Evolutionary conservation across 805 yeast genomes (phyloP).

Genomic region (Ogataea wickerhamii): DNA sequence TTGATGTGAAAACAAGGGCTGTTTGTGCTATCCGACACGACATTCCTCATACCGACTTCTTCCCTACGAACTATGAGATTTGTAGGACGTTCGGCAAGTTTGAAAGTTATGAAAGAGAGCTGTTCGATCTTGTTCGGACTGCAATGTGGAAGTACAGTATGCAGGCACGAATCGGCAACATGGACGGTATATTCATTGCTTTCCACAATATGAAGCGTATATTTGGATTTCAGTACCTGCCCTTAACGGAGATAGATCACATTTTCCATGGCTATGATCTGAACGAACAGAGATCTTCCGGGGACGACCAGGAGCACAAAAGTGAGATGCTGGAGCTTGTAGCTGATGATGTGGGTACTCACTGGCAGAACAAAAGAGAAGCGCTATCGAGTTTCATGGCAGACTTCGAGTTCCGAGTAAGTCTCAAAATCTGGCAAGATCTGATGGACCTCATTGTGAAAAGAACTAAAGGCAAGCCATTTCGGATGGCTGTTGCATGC

Average conservation of each 20-base stretch:
- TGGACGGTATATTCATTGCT: slow-evolving; percentile 95
- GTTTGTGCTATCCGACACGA: slow-evolving; percentile 84
- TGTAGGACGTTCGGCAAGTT: slow-evolving; percentile 55
- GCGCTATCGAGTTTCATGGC: slow-evolving; percentile 50
- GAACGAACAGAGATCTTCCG: not conserved
- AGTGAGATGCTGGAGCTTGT: slow-evolving; percentile 18
- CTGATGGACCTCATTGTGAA: slow-evolving; percentile 38
- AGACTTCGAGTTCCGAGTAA: slow-evolving; percentile 60
- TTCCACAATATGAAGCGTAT: slow-evolving; percentile 78
- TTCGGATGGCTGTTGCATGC: slow-evolving; percentile 33
- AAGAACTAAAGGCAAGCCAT: slow-evolving; percentile 32
- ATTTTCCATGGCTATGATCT: slow-evolving; percentile 45
- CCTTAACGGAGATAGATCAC: slow-evolving; percentile 67
- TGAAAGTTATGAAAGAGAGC: slow-evolving; percentile 84
- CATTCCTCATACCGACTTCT: slow-evolving; percentile 47
- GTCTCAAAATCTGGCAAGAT: slow-evolving; percentile 50
- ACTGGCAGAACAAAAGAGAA: slow-evolving; percentile 33
- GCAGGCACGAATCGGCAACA: slow-evolving; percentile 91
- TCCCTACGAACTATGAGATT: slow-evolving; percentile 66
- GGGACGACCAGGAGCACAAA: slow-evolving; percentile 6
- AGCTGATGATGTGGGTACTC: slow-evolving; percentile 26
- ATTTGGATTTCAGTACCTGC: slow-evolving; percentile 89
- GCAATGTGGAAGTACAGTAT: slow-evolving; percentile 80
- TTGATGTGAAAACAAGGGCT: slow-evolving; percentile 90
- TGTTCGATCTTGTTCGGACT: slow-evolving; percentile 67